Percentiles rank a stretch among this genome's conserved stretches.
Evolutionary conservation across 129 eudicot genomes (phyloP).

Genomic region (Deinandra increscens): DNA sequence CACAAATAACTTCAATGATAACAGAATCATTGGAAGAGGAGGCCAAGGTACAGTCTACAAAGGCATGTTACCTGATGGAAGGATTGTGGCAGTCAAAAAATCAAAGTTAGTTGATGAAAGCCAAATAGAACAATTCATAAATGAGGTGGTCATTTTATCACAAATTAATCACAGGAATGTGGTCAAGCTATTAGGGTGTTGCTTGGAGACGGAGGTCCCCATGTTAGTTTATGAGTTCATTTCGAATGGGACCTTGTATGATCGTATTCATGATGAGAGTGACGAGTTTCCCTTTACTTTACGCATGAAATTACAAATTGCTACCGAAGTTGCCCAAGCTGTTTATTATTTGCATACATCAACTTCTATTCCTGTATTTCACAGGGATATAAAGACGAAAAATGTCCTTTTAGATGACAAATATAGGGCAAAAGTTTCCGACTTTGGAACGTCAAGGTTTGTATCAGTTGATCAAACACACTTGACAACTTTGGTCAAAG

Average conservation of each 20-base stretch:
- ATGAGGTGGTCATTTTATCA: slow-evolving; percentile 34
- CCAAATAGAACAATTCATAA: slow-evolving; percentile 31
- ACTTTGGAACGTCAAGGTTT: slow-evolving; percentile 37
- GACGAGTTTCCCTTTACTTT: slow-evolving; percentile 17
- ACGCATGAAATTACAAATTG: slow-evolving; percentile 19
- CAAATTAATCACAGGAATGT: slow-evolving; percentile 33
- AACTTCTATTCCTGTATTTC: slow-evolving; percentile 28
- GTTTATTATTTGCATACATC: slow-evolving; percentile 25
- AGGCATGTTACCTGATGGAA: slow-evolving; percentile 32
- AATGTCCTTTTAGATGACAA: slow-evolving; percentile 36
- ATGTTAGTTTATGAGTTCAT: slow-evolving; percentile 32
- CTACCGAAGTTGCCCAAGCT: slow-evolving; percentile 31
- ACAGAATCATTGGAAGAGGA: slow-evolving; percentile 28
- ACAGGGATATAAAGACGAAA: slow-evolving; percentile 28
- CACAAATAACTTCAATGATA: slow-evolving; percentile 23
- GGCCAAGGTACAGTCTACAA: slow-evolving; percentile 39
- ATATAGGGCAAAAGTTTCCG: slow-evolving; percentile 28
- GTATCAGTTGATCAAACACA: slow-evolving; percentile 26
- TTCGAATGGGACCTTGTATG: slow-evolving; percentile 35
- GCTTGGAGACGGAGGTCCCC: slow-evolving; percentile 38
- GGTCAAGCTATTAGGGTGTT: slow-evolving; percentile 36
- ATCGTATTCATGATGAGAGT: slow-evolving; percentile 18
- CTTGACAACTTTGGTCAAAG: slow-evolving; percentile 27
- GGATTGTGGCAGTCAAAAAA: slow-evolving; percentile 30
- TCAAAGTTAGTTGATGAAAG: slow-evolving; percentile 23